Evolutionary conservation across 768 basidiomycete species (phyloP), one percentile per base, ranked within the genome.

Genomic region (Piloderma croceum): DNA sequence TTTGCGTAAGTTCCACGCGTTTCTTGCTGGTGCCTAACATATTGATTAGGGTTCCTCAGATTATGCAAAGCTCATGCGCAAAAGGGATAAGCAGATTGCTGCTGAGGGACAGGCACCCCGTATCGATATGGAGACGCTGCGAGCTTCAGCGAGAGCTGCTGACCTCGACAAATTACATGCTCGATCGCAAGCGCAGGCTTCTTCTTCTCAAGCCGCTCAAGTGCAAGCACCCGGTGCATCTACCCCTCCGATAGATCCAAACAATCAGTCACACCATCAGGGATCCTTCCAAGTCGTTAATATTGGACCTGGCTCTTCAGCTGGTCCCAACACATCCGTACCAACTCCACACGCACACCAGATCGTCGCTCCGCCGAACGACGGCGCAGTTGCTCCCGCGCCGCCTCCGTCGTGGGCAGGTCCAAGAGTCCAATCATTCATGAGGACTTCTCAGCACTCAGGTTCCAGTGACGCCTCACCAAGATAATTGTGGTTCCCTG

Each of bases 41-140:
- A 21, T 35, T 22, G 19, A 32, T 36, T 27, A 36, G 32, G 13
- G 29, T 38, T 3, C 31, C n/a, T 10, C 31, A 89, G 86, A 89
- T 62, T 89, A 89, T 49, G 86, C 86, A 7, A 89, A 89, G 53
- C 70, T 89, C 22, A 78, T 86, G 66, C 79, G 86, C 36, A 87
- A 88, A 54, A 73, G 80, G 32, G 83, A 86, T 34, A 87, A 87
- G 57, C 68, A 68, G 12, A 58, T 69, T 17, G 69, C 65, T 7
- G 61, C 69, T n/a, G 76, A 75, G 32, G 77, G 81, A 57, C 60
- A 59, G 5, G 40, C 45, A 3, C 70, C 70, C 21, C 72, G 67
- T 23, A 85, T 89, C 42, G 83, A 86, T 54, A 69, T 89, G 59
- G 84, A 87, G 46, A 86, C 76, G 31, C 64, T 89, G 35, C 79